Conservation (phyloP, 345 rosid genomes). For the Psidium friedrichsthalianum region DNA sequence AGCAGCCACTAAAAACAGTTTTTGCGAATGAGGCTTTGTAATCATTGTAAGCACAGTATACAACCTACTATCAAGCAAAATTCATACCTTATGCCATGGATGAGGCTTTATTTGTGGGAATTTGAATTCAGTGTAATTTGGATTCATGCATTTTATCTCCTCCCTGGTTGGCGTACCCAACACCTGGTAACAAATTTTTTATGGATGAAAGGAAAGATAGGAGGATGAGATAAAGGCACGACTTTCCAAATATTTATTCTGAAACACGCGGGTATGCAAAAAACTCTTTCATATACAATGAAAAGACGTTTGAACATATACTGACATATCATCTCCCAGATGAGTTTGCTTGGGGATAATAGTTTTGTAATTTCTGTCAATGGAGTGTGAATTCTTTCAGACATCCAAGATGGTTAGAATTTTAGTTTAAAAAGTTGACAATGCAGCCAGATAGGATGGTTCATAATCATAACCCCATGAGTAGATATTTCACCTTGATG, state of each 20-base stretch:
- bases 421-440: neutral
- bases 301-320: neutral
- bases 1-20: neutral
- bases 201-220: constrained; percentile 2
- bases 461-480: neutral
- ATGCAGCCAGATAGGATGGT: neutral
- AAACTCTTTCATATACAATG: neutral
- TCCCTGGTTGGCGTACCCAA: constrained; percentile 96
- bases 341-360: neutral
- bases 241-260: neutral
- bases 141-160: constrained; percentile 99
- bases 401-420: neutral
- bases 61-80: neutral
- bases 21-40: neutral
- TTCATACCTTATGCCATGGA: constrained; percentile 88
- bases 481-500: constrained; percentile 56
- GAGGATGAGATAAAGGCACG: neutral
- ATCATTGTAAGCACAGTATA: neutral
- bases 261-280: neutral
- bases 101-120: constrained; percentile 95
- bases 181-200: constrained; percentile 32
- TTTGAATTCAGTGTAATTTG: constrained; percentile 85
- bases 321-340: neutral
- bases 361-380: neutral
- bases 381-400: neutral